These are phyloP conservation scores for Atractiella rhizophila DNA, from an alignment of 768 basidiomycete genomes.

Conservation along the genomic window DNA sequence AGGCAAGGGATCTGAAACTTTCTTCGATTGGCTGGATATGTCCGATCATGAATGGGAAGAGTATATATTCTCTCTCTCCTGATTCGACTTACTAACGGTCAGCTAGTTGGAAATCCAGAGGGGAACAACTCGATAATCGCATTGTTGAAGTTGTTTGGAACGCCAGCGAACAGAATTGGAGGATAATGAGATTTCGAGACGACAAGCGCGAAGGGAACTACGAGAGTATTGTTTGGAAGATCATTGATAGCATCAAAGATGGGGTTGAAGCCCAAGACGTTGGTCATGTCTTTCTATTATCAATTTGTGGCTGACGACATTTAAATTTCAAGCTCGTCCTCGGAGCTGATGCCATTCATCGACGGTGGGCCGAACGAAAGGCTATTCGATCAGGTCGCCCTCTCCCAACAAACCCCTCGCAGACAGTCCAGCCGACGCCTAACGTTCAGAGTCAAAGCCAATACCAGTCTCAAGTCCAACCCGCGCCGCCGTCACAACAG, in stretches of 20 bases:
- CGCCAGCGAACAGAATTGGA: conserved; percentile 37
- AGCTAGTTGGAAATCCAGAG: conserved; percentile 49
- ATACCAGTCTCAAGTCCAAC: no score
- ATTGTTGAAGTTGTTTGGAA: conserved; percentile 92
- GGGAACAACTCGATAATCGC: conserved; percentile 76
- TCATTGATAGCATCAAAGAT: conserved; percentile 72
- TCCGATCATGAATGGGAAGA: conserved; percentile 77
- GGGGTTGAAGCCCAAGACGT: conserved; percentile 77
- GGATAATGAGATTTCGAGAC: conserved; percentile 74
- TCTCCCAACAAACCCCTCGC: no score
- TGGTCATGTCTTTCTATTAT: conserved; percentile 21
- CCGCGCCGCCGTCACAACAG: no score
- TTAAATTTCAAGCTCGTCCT: no score
- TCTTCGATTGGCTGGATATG: conserved; percentile 62
- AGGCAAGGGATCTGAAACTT: conserved; percentile 40
- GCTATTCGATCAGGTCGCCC: no score
- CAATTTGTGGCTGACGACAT: background rate
- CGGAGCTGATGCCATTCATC: no score
- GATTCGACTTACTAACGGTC: background rate
- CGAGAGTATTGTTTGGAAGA: conserved; percentile 53
- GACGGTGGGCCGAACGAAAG: no score
- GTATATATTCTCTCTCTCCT: conserved; percentile 28
- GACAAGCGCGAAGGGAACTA: conserved; percentile 90
- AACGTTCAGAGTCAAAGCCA: no score
- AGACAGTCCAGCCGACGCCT: no score